Base-by-base conservation (phyloP, 2,329 filamentous ascomycete species). In the Claviceps cyperi region DNA sequence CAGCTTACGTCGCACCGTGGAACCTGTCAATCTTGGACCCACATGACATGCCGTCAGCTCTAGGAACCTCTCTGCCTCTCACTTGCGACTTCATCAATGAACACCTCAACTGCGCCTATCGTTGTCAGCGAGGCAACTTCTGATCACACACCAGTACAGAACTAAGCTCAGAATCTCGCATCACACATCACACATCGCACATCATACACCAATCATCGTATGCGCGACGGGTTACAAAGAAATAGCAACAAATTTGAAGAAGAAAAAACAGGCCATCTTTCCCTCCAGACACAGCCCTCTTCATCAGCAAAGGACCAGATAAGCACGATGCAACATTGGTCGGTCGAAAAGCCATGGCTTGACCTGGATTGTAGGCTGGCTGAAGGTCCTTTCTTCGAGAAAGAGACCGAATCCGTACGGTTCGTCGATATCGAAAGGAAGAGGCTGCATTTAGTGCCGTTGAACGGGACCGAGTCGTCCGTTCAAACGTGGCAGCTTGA, bases 361-460 rank as follows among this genome's bases (percentile, higher is more conserved):
- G 60, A 66, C 36, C 69, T 81, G 56, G 74, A 78, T 56, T 87
- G 83, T 67, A 71, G 69, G 14, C 74, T 90, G 32, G 84, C 82
- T 55, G 86, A 91, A 66, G 86, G 77, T 0, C 85, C 85, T 1
- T 87, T 80, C 68, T 87, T 81, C 69, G 84, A 89, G 64, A 69
- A 75, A 52, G 69, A 68, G 21, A 79, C 75, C 47, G 75, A 85
- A 63, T 75, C 71, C 45, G 69, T 91, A 52, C 84, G 86, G 55
- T 89, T 88, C 64, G 79, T 90, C 54, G 90, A 96, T 66, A 90
- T 95, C 66, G 84, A 83, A 64, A 80, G 84, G 62, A 77, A 84
- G 62, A 79, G 81, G 53, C 62, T 95, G 44, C 84, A 92, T 69
- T 75, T 76, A 46, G 74, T 92, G 52, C 76, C 86, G 58, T 71